Evolutionary conservation across 2,329 filamentous ascomycete genomes (phyloP).

Genomic region (Neofusicoccum sp.): DNA sequence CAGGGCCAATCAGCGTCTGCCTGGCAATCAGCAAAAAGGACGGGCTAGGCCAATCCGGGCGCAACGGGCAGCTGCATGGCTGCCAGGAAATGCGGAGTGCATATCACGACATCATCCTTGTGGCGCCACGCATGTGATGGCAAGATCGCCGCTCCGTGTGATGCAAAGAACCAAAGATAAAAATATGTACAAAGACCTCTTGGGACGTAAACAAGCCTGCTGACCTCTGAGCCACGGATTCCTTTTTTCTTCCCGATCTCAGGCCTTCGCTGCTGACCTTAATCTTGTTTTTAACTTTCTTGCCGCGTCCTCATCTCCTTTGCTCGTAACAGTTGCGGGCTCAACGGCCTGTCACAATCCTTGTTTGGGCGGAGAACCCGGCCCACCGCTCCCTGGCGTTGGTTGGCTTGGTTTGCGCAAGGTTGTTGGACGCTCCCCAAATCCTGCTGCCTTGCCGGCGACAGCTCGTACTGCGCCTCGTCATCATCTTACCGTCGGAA

Average conservation of each 20-base stretch:
- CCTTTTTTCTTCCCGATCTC: background rate
- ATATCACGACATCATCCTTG: background rate
- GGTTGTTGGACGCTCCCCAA: too few relatives aligned
- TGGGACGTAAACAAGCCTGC: background rate
- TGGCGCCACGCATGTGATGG: constrained; percentile 11
- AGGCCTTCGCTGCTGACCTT: too few relatives aligned
- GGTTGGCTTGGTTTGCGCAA: too few relatives aligned
- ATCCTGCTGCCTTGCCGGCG: too few relatives aligned
- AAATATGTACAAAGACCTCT: background rate
- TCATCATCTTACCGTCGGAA: too few relatives aligned
- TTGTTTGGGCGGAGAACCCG: too few relatives aligned
- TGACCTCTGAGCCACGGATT: background rate
- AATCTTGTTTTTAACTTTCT: too few relatives aligned
- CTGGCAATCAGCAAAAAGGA: background rate
- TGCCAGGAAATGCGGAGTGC: constrained; percentile 6
- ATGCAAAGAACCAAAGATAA: background rate
- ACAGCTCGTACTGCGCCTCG: too few relatives aligned
- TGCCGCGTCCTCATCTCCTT: too few relatives aligned
- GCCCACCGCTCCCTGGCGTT: too few relatives aligned
- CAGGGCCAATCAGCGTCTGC: background rate
- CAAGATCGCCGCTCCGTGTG: background rate
- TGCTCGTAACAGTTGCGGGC: too few relatives aligned
- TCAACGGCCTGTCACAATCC: too few relatives aligned
- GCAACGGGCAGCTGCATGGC: background rate
- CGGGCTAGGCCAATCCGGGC: background rate